phyloP scores from a whole-genome alignment of 257 asterid genomes.

The Marsdenia floribunda region DNA sequence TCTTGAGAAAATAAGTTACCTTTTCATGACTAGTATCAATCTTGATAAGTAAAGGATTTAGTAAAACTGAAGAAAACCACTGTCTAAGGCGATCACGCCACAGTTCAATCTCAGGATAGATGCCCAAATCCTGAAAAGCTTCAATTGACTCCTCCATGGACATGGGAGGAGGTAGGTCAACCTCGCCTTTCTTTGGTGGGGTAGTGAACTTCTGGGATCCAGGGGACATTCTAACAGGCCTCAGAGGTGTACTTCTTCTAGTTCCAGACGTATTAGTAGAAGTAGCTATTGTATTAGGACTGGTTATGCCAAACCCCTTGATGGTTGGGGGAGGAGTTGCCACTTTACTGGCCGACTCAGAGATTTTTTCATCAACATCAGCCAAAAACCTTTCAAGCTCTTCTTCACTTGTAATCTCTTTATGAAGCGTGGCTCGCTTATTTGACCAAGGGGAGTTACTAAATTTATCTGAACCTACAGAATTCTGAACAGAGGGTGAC shows the following conservation, averaged over 20 bases:
- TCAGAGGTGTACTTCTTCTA: conserved; percentile 78
- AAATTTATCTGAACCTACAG: conserved; percentile 52
- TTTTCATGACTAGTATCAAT: conserved; percentile 74
- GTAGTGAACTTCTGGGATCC: conserved; percentile 87
- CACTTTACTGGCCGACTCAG: conserved; percentile 62
- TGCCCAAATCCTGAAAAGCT: conserved; percentile 70
- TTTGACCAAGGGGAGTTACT: conserved; percentile 70
- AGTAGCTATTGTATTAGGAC: conserved; percentile 54
- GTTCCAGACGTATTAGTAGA: conserved; percentile 74
- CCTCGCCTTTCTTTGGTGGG: conserved; percentile 93
- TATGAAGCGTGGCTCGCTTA: conserved; percentile 53
- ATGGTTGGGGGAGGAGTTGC: conserved; percentile 75
- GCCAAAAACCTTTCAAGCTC: conserved; percentile 75
- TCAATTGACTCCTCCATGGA: conserved; percentile 82
- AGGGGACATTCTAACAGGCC: conserved; percentile 97
- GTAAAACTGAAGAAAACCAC: conserved; percentile 78
- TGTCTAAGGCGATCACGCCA: conserved; percentile 92
- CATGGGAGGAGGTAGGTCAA: conserved; percentile 87
- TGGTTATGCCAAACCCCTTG: conserved; percentile 57
- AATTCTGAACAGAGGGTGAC: conserved; percentile 51
- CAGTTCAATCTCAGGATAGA: conserved; percentile 73
- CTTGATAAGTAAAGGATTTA: conserved; percentile 73
- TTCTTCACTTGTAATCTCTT: conserved; percentile 66
- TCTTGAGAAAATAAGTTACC: conserved; percentile 36
- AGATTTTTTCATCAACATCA: conserved; percentile 77